Conservation (phyloP, 2,329 filamentous ascomycete genomes). For the Curvularia sp. region DNA sequence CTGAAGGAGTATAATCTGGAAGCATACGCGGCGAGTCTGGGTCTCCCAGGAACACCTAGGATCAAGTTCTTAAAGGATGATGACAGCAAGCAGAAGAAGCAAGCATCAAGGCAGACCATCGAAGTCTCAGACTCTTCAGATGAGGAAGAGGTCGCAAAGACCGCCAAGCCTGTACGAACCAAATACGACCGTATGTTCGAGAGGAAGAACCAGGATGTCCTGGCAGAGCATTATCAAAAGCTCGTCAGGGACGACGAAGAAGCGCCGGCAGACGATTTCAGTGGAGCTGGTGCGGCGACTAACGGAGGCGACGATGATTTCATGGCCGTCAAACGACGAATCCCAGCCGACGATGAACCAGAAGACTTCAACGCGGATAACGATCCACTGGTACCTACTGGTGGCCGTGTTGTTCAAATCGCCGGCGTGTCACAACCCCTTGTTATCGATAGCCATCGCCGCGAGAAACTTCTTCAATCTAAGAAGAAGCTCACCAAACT, state of each 20-base stretch:
- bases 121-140: conserved; percentile 66
- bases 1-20: conserved; percentile 84
- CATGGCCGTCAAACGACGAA: conserved; percentile 86
- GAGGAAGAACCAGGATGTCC: conserved; percentile 90
- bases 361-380: conserved; percentile 55
- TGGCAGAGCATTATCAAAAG: conserved; percentile 92
- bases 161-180: conserved; percentile 76
- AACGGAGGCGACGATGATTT: conserved; percentile 78
- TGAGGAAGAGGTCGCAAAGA: conserved; percentile 58
- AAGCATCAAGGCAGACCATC: conserved; percentile 73
- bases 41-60: conserved; percentile 86
- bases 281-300: conserved; percentile 39
- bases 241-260: conserved; percentile 68
- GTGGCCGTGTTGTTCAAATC: conserved; percentile 68
- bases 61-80: conserved; percentile 94
- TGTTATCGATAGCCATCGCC: conserved; percentile 90
- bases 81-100: conserved; percentile 85
- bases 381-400: conserved; percentile 45
- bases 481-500: conserved; percentile 94
- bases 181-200: conserved; percentile 99
- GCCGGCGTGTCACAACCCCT: conserved; percentile 73
- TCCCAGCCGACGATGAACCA: conserved; percentile 70
- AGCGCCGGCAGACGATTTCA: conserved; percentile 45
- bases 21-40: conserved; percentile 82
- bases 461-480: conserved; percentile 91